Conservation (phyloP, 139 green algal species). For the Chlorella sp. region DNA sequence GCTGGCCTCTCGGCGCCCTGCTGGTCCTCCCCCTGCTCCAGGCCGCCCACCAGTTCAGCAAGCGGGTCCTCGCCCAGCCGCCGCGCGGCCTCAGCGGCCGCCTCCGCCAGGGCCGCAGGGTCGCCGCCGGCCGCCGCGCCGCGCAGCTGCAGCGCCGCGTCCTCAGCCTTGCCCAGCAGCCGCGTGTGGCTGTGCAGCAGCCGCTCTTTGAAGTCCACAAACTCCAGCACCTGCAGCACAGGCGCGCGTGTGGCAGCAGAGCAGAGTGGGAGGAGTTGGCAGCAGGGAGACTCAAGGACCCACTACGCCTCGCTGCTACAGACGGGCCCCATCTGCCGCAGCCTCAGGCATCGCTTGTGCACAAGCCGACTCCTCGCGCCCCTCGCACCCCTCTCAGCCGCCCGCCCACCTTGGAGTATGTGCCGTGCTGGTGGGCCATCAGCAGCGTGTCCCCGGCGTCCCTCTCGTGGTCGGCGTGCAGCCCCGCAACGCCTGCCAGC, state of each 20-base stretch:
- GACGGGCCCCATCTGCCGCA: too few relatives aligned
- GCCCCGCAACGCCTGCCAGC: slow-evolving; percentile 33
- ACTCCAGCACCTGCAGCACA: slow-evolving; percentile 79
- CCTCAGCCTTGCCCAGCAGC: slow-evolving; percentile 46
- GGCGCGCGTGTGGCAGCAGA: not conserved
- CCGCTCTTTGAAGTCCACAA: slow-evolving; percentile 78
- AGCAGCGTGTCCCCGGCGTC: slow-evolving; percentile 73
- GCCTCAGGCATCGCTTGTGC: too few relatives aligned
- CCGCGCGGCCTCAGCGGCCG: not conserved
- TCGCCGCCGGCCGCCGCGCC: not conserved
- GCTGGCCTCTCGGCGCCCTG: not conserved
- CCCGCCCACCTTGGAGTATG: slow-evolving; percentile 71
- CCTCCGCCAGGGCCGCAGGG: not conserved
- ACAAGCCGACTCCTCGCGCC: too few relatives aligned
- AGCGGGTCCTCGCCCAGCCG: not conserved
- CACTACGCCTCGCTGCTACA: too few relatives aligned
- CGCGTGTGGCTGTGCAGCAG: slow-evolving; percentile 61
- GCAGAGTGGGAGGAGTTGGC: too few relatives aligned
- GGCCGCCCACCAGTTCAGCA: not conserved
- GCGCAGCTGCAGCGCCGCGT: slow-evolving; percentile 7
- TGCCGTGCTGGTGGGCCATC: slow-evolving; percentile 65
- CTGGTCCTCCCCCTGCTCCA: not conserved
- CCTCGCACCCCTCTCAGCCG: not conserved
- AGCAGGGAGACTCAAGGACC: too few relatives aligned
- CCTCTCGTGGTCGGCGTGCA: slow-evolving; percentile 73